These are phyloP conservation scores for Suhomyces xylopsoci DNA, from an alignment of 805 yeast genomes.

Conservation along the genomic window DNA sequence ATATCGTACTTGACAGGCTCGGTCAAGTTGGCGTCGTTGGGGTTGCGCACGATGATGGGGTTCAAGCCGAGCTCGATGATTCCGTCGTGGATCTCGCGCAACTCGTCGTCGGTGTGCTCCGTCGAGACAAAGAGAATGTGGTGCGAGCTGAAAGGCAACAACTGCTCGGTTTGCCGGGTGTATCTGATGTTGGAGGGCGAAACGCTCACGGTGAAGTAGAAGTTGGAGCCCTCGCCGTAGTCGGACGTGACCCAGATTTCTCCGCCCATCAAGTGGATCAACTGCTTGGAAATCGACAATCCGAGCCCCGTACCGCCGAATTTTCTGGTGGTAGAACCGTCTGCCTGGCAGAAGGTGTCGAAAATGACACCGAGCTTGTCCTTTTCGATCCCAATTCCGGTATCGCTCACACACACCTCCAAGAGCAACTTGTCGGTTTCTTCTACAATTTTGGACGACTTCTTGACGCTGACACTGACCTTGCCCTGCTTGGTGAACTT, in stretches of 20 bases:
- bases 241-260: slow-evolving; percentile 86
- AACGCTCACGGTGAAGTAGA: slow-evolving; percentile 78
- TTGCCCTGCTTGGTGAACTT: slow-evolving; percentile 82
- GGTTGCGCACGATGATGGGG: slow-evolving; percentile 56
- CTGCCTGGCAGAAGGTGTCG: slow-evolving; percentile 91
- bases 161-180: slow-evolving; percentile 60
- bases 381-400: slow-evolving; percentile 85
- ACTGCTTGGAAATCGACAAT: slow-evolving; percentile 79
- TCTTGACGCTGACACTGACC: slow-evolving; percentile 71
- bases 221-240: slow-evolving; percentile 79
- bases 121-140: slow-evolving; percentile 68
- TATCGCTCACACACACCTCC: slow-evolving; percentile 85
- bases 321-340: slow-evolving; percentile 88
- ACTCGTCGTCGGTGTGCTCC: slow-evolving; percentile 51
- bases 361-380: slow-evolving; percentile 83
- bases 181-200: slow-evolving; percentile 64
- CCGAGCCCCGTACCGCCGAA: slow-evolving; percentile 95
- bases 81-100: slow-evolving; percentile 49
- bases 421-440: slow-evolving; percentile 48
- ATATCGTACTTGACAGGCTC: slow-evolving; percentile 69
- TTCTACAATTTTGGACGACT: slow-evolving; percentile 37
- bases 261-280: slow-evolving; percentile 90
- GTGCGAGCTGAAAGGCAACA: slow-evolving; percentile 70
- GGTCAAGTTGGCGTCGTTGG: slow-evolving; percentile 54
- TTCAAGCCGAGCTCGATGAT: slow-evolving; percentile 55